Base-by-base conservation (phyloP, 2,329 filamentous ascomycete species). In the Xylaria sp. region DNA sequence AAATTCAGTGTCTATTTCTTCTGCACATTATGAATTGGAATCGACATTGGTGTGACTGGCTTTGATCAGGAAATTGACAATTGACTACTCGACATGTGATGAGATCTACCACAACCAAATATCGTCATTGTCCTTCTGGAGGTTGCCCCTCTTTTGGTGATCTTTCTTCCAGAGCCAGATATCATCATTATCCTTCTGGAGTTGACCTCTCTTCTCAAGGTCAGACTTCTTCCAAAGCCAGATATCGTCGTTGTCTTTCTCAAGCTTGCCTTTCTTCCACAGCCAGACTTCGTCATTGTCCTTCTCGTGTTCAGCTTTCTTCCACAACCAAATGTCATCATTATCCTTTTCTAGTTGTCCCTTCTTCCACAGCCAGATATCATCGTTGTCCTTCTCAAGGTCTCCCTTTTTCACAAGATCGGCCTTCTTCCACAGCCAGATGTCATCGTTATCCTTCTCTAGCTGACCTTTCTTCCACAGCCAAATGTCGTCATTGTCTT, bases 61-160 rank as follows among this genome's bases (percentile, higher is more conserved):
- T 50, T 27, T 9, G 25, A 50, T 50, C 13, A 9, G 12, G 12
- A 5, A 12, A 25, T 27, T 16, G 10, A 23, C 25, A 2, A 50
- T 58, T 32, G 4, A 29, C 12, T 50, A 27, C 29, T 29, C n/a
- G 18, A 37, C 5, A 27, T 18, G 40, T 44, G 5, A 23, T 44
- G 13, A 32, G 16, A 48, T 59, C 44, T 72, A 69, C 70, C 70
- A 72, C 44, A 72, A 55, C 70, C 69, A 72, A 47, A 72, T 50
- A 13, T 64, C 66, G 50, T 71, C 72, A 32, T 68, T 66, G 63
- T 71, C 69, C 53, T 61, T 77, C 75, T 79, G 75, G 74, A 79
- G 75, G 75, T 79, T 80, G 74, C 76, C 55, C 32, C 50, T 62
- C 51, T 53, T 58, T 61, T 70, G 48, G 10, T 67, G 51, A 21